phyloP scores from a whole-genome alignment of 2,329 filamentous ascomycete genomes.

The Xylariales sp. region DNA sequence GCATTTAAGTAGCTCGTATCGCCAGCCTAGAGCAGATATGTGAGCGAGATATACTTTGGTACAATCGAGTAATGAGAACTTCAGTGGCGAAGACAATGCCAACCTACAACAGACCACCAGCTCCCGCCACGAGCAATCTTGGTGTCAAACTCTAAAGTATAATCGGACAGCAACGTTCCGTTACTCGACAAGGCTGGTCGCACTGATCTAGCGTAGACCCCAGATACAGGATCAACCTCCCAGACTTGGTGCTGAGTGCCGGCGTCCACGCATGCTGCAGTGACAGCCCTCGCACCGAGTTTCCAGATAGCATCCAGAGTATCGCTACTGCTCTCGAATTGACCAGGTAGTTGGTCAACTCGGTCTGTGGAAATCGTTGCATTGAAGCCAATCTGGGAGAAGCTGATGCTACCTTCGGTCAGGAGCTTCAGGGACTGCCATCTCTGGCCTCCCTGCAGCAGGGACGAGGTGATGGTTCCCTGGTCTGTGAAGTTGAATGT shows the following conservation, averaged over 20 bases:
- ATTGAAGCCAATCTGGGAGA: conserved; percentile 26
- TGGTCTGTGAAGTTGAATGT: conserved; percentile 29
- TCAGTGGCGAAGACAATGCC: too few relatives aligned
- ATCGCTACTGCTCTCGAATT: conserved; percentile 22
- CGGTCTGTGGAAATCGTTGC: conserved; percentile 19
- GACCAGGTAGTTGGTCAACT: conserved; percentile 19
- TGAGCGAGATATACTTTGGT: too few relatives aligned
- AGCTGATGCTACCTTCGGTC: conserved; percentile 24
- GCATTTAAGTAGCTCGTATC: too few relatives aligned
- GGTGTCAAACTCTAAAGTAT: too few relatives aligned
- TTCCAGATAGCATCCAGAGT: conserved; percentile 29
- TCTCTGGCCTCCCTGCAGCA: conserved; percentile 34
- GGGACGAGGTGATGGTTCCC: conserved; percentile 24
- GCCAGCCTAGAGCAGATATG: too few relatives aligned
- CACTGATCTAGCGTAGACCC: too few relatives aligned
- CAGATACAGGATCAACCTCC: conserved; percentile 25
- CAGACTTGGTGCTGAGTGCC: conserved; percentile 28
- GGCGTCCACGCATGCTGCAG: conserved; percentile 30
- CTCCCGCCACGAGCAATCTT: too few relatives aligned
- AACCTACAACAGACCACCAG: too few relatives aligned
- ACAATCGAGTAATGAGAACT: too few relatives aligned
- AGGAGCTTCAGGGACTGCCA: conserved; percentile 34
- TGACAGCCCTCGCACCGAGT: conserved; percentile 27
- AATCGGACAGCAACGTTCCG: too few relatives aligned
- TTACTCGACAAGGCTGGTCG: too few relatives aligned